Percentiles rank a stretch among this genome's conserved stretches.
Conservation (phyloP, 75 land plant genomes). For the Adiantum capillusveneris region DNA sequence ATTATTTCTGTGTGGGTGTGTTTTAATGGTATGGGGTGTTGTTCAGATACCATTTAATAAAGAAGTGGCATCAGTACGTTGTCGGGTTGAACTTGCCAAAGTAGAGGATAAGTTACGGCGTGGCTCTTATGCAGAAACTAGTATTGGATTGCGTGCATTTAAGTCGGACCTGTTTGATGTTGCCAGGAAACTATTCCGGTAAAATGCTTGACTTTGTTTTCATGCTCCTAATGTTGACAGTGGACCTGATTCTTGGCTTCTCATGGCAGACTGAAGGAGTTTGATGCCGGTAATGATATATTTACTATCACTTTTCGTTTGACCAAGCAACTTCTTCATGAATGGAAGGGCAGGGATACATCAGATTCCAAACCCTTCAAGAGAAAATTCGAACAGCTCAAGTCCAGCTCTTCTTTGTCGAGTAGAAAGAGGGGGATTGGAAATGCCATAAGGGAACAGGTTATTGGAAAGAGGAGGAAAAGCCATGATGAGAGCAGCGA, state of each 20-base stretch:
- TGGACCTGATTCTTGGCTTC: background rate
- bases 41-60: background rate
- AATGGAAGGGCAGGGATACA: background rate
- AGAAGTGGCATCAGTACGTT: background rate
- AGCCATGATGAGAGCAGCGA: slow-evolving; percentile 13
- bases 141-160: slow-evolving; percentile 52
- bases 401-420: background rate
- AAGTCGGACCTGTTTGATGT: slow-evolving; percentile 61
- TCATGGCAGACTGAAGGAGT: background rate
- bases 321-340: slow-evolving; percentile 9
- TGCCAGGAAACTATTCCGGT: slow-evolving; percentile 76
- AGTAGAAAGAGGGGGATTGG: background rate
- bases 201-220: slow-evolving; percentile 9
- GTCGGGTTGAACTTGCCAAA: background rate
- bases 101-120: slow-evolving; percentile 62
- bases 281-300: slow-evolving; percentile 11
- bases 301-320: slow-evolving; percentile 14
- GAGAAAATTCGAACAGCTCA: slow-evolving; percentile 1
- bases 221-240: background rate
- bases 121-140: slow-evolving; percentile 46
- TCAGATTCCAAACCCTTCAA: slow-evolving; percentile 10
- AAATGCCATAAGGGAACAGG: background rate
- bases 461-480: slow-evolving; percentile 5
- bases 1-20: background rate
- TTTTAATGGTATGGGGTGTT: no score